Evolutionary conservation across 345 rosid genomes (phyloP).

Genomic region (thale cress (Arabidopsis thaliana)): DNA sequence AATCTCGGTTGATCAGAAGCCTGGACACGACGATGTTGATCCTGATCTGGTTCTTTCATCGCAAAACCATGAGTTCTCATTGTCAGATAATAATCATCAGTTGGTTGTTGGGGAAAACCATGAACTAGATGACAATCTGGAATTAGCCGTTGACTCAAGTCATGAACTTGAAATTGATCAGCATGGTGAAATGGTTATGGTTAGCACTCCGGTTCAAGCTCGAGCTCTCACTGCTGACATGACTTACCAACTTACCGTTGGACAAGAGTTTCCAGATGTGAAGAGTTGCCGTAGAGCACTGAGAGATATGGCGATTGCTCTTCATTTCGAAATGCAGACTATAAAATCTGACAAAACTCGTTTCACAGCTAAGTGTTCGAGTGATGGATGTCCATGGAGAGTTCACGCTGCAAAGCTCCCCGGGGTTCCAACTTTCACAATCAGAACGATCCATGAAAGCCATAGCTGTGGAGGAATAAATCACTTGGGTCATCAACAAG

Average conservation of each 20-base stretch:
- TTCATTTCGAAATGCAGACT: slow-evolving; percentile 97
- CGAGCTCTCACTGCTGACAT: slow-evolving; percentile 60
- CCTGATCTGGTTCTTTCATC: slow-evolving; percentile 46
- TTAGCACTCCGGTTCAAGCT: slow-evolving; percentile 63
- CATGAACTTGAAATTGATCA: slow-evolving; percentile 77
- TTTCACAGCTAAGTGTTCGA: slow-evolving; percentile 98
- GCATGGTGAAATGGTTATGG: slow-evolving; percentile 67
- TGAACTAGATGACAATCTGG: slow-evolving; percentile 56
- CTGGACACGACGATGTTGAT: slow-evolving; percentile 46
- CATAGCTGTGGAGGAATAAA: slow-evolving; percentile 93
- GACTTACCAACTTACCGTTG: slow-evolving; percentile 71
- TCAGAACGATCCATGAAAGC: slow-evolving; percentile 84
- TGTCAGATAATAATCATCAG: slow-evolving; percentile 62
- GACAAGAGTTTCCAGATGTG: slow-evolving; percentile 98
- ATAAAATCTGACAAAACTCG: slow-evolving; percentile 98
- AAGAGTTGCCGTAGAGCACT: slow-evolving; percentile 94
- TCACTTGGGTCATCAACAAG: slow-evolving; percentile 98
- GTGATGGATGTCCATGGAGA: slow-evolving; percentile 97
- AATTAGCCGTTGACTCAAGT: slow-evolving; percentile 62
- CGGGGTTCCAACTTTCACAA: slow-evolving; percentile 95
- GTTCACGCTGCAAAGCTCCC: slow-evolving; percentile 98
- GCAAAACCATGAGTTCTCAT: slow-evolving; percentile 51
- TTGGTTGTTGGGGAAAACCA: slow-evolving; percentile 58
- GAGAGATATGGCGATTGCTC: slow-evolving; percentile 95
- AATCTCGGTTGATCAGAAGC: slow-evolving; percentile 50